Evolutionary conservation across 2,329 filamentous ascomycete genomes (phyloP), one percentile per base, ranked within the genome.

Genomic region (Cladosporium velox): DNA sequence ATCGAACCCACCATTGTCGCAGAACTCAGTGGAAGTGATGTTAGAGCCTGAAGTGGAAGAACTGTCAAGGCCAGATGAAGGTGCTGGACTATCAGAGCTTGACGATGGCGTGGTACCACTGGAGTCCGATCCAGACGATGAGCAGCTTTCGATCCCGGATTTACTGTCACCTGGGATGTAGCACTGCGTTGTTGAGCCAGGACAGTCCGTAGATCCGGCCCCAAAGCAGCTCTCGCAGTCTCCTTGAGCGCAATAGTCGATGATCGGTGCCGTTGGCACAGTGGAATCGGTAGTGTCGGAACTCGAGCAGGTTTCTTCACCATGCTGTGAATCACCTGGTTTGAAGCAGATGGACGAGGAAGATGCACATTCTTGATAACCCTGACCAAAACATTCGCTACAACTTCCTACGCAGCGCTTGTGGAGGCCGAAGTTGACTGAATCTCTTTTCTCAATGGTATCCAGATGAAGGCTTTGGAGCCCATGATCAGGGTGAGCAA

Each of bases 401-500:
- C 60, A 63, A 14, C 30, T 34, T 14, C 60, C 60, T 4, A 32
- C 10, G 34, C 60, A 63, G 24, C 60, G 60, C n/a, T 63, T 63
- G 14, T 54, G 47, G 15, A 63, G 34, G 1, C 34, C 26, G 4
- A 55, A 21, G 8, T 32, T 55, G 12, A n/a, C 30, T 14, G 24
- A 24, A 5, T 14, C 30, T 24, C 55, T 26, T 34, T 38, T 41
- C 3, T 26, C 32, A 6, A 28, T 41, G 32, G 11, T 58, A 24
- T 15, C 18, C 11, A 41, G 34, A 28, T 58, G 55, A 4, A 58
- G 32, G 32, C 55, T 58, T 41, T 58, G 55, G 12, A 58, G 55
- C 21, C 12, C n/a, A 58, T 32, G 18, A 8, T 28, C 34, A 11
- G 32, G 55, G 4, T 41, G 32, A n/a, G 55, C 32, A 35, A 58